phyloP scores from a whole-genome alignment of 169 alveolate species.

The Fabrea salina region DNA sequence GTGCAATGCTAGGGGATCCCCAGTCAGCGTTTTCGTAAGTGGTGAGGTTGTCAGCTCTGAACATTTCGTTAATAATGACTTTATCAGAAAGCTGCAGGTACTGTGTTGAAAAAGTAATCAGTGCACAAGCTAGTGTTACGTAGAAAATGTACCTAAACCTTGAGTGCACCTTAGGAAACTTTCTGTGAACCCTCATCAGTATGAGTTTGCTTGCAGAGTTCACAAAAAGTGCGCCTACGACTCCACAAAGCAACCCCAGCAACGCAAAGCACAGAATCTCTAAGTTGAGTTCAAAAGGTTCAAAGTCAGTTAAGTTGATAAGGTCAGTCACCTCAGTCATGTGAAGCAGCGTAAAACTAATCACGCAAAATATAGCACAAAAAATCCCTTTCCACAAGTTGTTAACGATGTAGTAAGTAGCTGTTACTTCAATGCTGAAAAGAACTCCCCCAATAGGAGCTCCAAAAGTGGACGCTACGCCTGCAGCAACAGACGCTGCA shows the following conservation, averaged over 20 bases:
- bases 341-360: slow-evolving; percentile 55
- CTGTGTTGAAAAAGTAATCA: slow-evolving; percentile 55
- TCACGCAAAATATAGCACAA: slow-evolving; percentile 66
- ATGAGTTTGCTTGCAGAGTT: slow-evolving; percentile 58
- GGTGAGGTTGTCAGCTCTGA: slow-evolving; percentile 44
- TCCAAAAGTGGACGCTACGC: slow-evolving; percentile 80
- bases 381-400: slow-evolving; percentile 77
- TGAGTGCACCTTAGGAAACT: slow-evolving; percentile 36
- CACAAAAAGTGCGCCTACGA: slow-evolving; percentile 66
- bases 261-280: slow-evolving; percentile 53
- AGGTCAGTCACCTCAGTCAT: slow-evolving; percentile 26
- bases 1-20: slow-evolving; percentile 49
- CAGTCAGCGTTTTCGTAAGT: slow-evolving; percentile 34
- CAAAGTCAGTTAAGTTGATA: slow-evolving; percentile 22
- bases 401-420: slow-evolving; percentile 75
- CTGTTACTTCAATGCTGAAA: slow-evolving; percentile 80
- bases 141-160: slow-evolving; percentile 54
- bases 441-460: slow-evolving; percentile 83
- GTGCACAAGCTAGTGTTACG: slow-evolving; percentile 47
- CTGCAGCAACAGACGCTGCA: slow-evolving; percentile 78
- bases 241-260: slow-evolving; percentile 60
- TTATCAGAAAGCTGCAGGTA: slow-evolving; percentile 63
- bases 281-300: slow-evolving; percentile 14
- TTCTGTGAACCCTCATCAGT: slow-evolving; percentile 48
- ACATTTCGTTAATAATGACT: slow-evolving; percentile 52